Percentiles rank a stretch among this genome's conserved stretches.
phyloP scores from a whole-genome alignment of 176 grass and related monocot genomes.

The Rhynchospora breviuscula region DNA sequence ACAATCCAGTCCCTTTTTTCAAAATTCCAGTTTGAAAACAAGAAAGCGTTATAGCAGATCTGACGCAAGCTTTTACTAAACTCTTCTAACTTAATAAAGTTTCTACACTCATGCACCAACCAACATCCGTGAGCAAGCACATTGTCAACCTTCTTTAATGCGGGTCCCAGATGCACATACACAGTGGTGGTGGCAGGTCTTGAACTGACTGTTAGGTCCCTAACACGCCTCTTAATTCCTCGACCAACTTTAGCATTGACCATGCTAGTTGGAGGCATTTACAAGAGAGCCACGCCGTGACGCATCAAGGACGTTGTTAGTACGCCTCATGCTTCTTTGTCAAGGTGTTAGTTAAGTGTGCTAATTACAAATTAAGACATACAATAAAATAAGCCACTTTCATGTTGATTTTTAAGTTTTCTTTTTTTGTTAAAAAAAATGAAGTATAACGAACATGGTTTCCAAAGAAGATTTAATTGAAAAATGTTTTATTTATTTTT shows the following conservation, averaged over 20 bases:
- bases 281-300: background rate
- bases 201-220: constrained; percentile 8
- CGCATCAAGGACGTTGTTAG: constrained; percentile 6
- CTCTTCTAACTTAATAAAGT: background rate
- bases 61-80: background rate
- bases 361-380: background rate
- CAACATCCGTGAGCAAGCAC: background rate
- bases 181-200: background rate
- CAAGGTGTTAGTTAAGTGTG: background rate
- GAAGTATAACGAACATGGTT: background rate
- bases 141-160: background rate
- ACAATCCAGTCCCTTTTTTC: background rate
- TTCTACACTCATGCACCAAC: background rate
- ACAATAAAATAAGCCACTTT: background rate
- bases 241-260: background rate
- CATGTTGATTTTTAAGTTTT: background rate
- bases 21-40: background rate
- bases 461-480: background rate
- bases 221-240: background rate
- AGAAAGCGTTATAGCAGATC: background rate
- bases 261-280: background rate
- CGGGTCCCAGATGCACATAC: background rate
- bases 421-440: background rate
- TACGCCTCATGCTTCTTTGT: constrained; percentile 5
- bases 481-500: background rate